Conservation (phyloP, 2,329 filamentous ascomycete species). For the Talaromyces amestolkiae region DNA sequence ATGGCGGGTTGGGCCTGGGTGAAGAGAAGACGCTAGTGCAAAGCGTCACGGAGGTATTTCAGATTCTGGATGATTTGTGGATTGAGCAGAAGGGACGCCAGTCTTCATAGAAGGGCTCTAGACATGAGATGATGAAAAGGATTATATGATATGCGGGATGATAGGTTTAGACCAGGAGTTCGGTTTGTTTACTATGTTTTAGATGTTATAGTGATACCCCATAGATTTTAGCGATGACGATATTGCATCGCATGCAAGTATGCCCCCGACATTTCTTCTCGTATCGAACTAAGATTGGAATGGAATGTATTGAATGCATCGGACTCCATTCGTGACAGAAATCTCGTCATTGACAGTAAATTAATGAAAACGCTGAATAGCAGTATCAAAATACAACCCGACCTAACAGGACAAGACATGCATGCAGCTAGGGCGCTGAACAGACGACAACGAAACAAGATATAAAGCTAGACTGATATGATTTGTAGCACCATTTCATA, state of each 20-base stretch:
- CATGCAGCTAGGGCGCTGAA: background rate
- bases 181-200: conserved; percentile 16
- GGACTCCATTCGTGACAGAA: conserved; percentile 3
- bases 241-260: background rate
- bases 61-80: conserved; percentile 83
- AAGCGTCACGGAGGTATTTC: conserved; percentile 84
- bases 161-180: background rate
- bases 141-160: background rate
- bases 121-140: background rate
- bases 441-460: background rate
- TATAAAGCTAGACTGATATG: background rate
- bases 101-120: background rate
- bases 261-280: background rate
- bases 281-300: background rate
- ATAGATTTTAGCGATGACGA: background rate
- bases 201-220: background rate
- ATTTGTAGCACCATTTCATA: background rate
- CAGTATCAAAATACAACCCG: conserved; percentile 19
- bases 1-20: conserved; percentile 69
- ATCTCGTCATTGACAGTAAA: conserved; percentile 5
- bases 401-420: conserved; percentile 2
- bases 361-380: conserved; percentile 20
- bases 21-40: conserved; percentile 62
- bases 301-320: background rate
- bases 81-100: conserved; percentile 52